Base-by-base conservation (phyloP, 805 yeast genomes). In the Saccharomyces cerevisiae region DNA sequence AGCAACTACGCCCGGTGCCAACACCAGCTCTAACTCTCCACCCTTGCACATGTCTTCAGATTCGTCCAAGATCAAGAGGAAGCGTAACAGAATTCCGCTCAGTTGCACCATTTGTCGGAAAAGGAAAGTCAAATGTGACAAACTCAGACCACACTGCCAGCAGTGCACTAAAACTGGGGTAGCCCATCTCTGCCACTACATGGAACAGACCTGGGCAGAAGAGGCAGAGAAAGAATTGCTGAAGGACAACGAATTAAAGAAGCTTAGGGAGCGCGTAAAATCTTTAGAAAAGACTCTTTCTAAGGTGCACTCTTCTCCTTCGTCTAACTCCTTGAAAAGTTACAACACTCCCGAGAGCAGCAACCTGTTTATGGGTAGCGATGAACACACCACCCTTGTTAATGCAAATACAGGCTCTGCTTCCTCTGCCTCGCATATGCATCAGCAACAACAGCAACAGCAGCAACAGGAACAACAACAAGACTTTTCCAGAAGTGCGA, bases 131-230 rank as follows among this genome's bases (percentile, higher is more conserved):
- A 78, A 76, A 49, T 76, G 80, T 67, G 79, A 75, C 59, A 73
- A 76, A 56, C 73, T 73, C 48, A 75, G 80, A 58, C 85, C 85
- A 0, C 80, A 79, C 51, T 80, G 85, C 65, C 72, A 78, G 8
- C 80, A 79, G 54, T 80, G 85, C 70, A 73, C 75, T 36, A 78
- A 78, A 60, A 80, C 81, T 14, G 84, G 83, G 2, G 84, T 80
- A 14, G 78, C 78, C 6, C 84, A 80, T 61, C 66, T 80, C 21
- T 80, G 85, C 55, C 80, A 79, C 51, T 80, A 79, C 58, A 71
- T 80, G 59, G 83, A 79, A 57, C 85, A 83, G 46, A 71, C 75
- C n/a, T 80, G 85, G 85, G 84, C 84, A 67, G 61, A 70, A 63
- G 64, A 70, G 59, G 66, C 70, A 72, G 62, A 86, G 80, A 66